Evolutionary conservation across 2,329 filamentous ascomycete species (phyloP), one percentile per base, ranked within the genome.

Genomic region (Volutella citrinella): DNA sequence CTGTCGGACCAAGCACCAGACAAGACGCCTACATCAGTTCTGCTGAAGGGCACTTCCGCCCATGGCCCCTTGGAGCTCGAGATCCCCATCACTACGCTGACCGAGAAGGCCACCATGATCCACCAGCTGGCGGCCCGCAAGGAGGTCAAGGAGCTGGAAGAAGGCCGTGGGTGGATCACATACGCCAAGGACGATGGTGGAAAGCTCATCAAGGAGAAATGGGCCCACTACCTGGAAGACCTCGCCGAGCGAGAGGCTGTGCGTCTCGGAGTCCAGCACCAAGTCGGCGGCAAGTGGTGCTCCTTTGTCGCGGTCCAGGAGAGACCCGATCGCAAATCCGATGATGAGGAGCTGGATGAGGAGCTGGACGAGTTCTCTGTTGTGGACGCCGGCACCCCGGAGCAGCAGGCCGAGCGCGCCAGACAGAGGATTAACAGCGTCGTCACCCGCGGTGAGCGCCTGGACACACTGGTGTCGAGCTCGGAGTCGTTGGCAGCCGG

Each of bases 111-210:
- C 4, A 60, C 75, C 32, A 82, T 74, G 0, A 74, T 87, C 25
- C 84, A 88, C 52, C 80, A 84, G 46, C 75, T 89, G 0, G 82
- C 82, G 1, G 82, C 80, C 1, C 76, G 77, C 34, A 85, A 82
- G 54, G 78, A 79, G 3, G 68, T 82, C 12, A 66, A 76, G 28
- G 84, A 88, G 43, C 70, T 89, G 0, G 83, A 89, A 56, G 74
- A 85, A 53, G 76, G 78, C 0, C 71, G 80, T 16, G 83, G 84
- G 10, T 87, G 84, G 80, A 60, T 82, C 21, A 60, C 59, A 27
- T 60, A 79, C 12, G 68, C 69, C 9, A 76, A 69, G 38, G 65
- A 70, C 12, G 41, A 53, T 0, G 56, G 60, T 4, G 69, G 69
- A 2, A 59, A 63, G 6, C 50, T 61, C 0, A 52, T 80, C 13